Conservation (phyloP, 73 alveolate species). For the Paramecium biaurelia region DNA sequence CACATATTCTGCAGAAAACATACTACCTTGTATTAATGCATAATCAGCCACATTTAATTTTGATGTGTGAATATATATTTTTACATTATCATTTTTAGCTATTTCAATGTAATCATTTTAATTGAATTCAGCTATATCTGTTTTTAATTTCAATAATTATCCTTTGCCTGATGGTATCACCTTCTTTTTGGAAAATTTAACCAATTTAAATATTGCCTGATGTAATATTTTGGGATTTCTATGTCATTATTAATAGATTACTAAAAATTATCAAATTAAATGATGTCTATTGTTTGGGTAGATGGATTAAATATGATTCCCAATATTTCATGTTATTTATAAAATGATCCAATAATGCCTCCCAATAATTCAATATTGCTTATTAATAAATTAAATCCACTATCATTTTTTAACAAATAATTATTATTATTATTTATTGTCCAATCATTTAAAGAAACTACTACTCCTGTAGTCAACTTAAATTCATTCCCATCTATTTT, state of each 20-base stretch:
- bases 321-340: not conserved
- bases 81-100: slow-evolving; percentile 37
- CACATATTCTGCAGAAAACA: not conserved
- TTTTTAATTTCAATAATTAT: not conserved
- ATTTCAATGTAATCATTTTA: not conserved
- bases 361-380: slow-evolving; percentile 45
- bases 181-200: not conserved
- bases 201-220: not conserved
- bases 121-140: not conserved
- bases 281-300: not conserved
- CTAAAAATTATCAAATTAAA: not conserved
- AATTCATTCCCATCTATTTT: not conserved
- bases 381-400: not conserved
- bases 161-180: slow-evolving; percentile 3
- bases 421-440: not conserved
- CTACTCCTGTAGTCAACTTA: slow-evolving; percentile 18
- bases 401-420: not conserved
- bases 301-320: slow-evolving; percentile 16
- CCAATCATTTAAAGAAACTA: slow-evolving; percentile 20
- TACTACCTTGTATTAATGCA: slow-evolving; percentile 21
- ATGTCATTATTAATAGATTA: not conserved
- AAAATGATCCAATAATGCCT: not conserved
- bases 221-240: not conserved
- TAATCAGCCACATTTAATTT: not conserved
- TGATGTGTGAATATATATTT: not conserved